These are phyloP conservation scores for Trichodelitschia bisporula DNA, from an alignment of 495 filamentous ascomycete genomes.

Conservation along the genomic window DNA sequence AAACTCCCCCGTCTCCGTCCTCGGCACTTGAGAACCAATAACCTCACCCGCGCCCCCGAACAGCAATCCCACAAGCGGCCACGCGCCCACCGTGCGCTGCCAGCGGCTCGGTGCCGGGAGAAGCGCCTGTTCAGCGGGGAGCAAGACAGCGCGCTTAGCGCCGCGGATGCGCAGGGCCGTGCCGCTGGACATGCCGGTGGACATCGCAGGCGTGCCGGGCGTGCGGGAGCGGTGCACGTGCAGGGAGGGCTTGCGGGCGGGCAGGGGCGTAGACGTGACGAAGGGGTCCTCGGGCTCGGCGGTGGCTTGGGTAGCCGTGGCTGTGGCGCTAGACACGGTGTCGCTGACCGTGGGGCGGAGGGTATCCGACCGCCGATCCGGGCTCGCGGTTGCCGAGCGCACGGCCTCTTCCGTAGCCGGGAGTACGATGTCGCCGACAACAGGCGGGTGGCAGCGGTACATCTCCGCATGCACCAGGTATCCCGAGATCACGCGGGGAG, in stretches of 20 bases:
- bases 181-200: background rate
- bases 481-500: conserved; percentile 53
- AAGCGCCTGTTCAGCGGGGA: conserved; percentile 14
- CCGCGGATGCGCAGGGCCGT: conserved; percentile 9
- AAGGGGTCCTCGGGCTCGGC: background rate
- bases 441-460: too few species aligned
- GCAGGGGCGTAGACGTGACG: conserved; percentile 1
- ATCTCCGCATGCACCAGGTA: conserved; percentile 55
- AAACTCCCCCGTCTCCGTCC: conserved; percentile 55
- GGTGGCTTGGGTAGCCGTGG: conserved; percentile 14
- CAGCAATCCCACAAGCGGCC: conserved; percentile 11
- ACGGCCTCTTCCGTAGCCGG: conserved; percentile 12
- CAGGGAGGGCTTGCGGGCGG: conserved; percentile 15
- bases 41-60: conserved; percentile 33
- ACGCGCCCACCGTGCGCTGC: conserved; percentile 8
- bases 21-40: conserved; percentile 53
- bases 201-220: conserved; percentile 1
- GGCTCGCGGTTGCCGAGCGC: conserved; percentile 6
- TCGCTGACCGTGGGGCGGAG: conserved; percentile 8
- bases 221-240: conserved; percentile 17
- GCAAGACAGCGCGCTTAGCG: conserved; percentile 11
- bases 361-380: conserved; percentile 6
- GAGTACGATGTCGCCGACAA: conserved; percentile 37
- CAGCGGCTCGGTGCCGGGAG: conserved; percentile 13
- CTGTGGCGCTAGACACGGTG: conserved; percentile 36